phyloP scores from a whole-genome alignment of 257 asterid genomes.

The Ophiorrhiza pumila region DNA sequence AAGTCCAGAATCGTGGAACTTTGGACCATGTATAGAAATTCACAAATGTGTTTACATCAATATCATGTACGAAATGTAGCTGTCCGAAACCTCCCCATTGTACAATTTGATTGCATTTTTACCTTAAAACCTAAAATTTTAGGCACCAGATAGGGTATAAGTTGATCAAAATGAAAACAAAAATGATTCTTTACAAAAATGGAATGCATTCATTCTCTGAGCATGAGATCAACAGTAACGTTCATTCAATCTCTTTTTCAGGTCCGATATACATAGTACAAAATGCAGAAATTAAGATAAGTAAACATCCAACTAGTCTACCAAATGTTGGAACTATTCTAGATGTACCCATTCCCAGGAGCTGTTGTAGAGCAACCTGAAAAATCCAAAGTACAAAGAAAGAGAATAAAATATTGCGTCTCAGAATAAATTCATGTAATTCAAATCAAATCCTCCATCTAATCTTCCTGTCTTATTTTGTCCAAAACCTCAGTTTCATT shows the following conservation, averaged over 20 bases:
- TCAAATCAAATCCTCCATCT: neutral
- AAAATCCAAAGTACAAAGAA: neutral
- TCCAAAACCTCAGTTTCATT: neutral
- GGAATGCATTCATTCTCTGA: neutral
- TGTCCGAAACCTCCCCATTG: too few species aligned
- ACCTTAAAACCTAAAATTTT: too few species aligned
- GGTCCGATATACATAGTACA: constrained; percentile 36
- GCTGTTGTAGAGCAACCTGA: constrained; percentile 36
- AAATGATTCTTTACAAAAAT: neutral
- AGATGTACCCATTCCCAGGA: constrained; percentile 29
- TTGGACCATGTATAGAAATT: too few species aligned
- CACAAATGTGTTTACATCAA: too few species aligned
- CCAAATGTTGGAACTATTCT: constrained; percentile 37
- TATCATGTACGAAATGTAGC: too few species aligned
- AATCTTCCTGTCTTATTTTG: too few species aligned
- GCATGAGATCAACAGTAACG: neutral
- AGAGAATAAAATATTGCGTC: neutral
- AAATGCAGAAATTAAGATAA: constrained; percentile 34
- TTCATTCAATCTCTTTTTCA: constrained; percentile 34
- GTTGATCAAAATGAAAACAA: neutral
- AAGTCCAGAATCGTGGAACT: too few species aligned
- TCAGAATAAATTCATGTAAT: neutral
- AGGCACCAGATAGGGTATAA: neutral
- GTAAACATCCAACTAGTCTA: constrained; percentile 33
- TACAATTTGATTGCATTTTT: neutral